Evolutionary conservation across 176 grass and related monocot genomes (phyloP).

Genomic region (Lolium rigidum): DNA sequence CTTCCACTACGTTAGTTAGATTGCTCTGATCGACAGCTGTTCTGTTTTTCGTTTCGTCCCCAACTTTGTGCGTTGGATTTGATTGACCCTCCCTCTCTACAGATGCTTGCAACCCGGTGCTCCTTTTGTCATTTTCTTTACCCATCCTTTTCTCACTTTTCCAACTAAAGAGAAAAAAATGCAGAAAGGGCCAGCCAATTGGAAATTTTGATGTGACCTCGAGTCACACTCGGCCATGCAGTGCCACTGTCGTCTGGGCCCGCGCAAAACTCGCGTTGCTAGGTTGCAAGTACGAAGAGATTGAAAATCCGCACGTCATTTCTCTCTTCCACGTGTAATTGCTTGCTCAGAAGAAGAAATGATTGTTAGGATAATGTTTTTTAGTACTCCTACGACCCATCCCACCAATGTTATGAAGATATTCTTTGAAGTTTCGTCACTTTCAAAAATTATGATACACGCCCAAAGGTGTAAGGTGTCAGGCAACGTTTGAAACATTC

Average conservation of each 20-base stretch:
- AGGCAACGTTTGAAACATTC: no score
- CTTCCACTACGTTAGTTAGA: background rate
- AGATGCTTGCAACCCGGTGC: constrained; percentile 3
- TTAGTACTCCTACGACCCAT: background rate
- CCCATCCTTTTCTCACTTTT: background rate
- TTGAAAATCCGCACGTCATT: background rate
- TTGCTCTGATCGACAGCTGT: constrained; percentile 27
- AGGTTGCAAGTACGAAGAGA: background rate
- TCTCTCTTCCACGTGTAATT: background rate
- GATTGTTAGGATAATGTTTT: constrained; percentile 16
- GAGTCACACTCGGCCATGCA: no score
- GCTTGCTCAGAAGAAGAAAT: background rate
- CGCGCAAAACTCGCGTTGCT: background rate
- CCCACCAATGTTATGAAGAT: background rate
- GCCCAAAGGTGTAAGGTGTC: no score
- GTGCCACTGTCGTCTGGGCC: background rate
- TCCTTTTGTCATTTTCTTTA: background rate
- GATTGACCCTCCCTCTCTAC: no score
- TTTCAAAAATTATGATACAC: no score
- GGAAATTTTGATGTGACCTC: constrained; percentile 17
- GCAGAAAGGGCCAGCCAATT: constrained; percentile 17
- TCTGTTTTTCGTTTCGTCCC: background rate
- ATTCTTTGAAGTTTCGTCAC: no score
- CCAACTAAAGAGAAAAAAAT: background rate
- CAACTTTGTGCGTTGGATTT: background rate